Evolutionary conservation across 1,284 basidiomycete genomes (phyloP), one percentile per base, ranked within the genome.

Genomic region (Amylostereum areolatum): DNA sequence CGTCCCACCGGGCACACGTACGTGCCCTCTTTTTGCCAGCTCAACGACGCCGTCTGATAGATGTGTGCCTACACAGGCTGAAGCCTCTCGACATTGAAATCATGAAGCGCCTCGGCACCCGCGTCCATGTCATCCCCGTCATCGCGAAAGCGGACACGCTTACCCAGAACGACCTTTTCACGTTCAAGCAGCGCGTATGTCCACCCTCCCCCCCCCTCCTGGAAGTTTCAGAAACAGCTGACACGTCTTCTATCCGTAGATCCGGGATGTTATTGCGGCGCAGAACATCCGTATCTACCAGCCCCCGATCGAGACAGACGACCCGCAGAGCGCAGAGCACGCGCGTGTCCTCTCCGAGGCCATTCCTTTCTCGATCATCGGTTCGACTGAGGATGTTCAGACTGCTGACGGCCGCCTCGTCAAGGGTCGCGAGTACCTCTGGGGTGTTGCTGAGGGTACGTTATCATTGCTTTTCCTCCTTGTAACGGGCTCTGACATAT

Each of bases 41-140:
- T 12, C 10, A 2, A 4, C n/a, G 25, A 28, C 12, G n/a, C 10
- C 3, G 49, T 43, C 25, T 28, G 44, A 41, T 43, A 47, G 41
- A 47, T 45, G 43, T 29, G 35, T 37, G 12, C 30, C 47, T 10
- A 34, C 8, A 48, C 58, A 94, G 92, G 2, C 74, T 99, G 59
- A 98, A 98, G 73, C 96, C 97, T 36, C 80, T 99, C 47, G 96
- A 99, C 65, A 96, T 99, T 59, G 96, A 98, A 73, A 95, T 95
- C 65, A 98, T 98, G 95, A 97, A 97, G 78, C 86, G 92, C 52
- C 82, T 98, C 33, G 93, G 94, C 24, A 93, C 92, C 41, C 85
- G 94, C 54, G 94, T 97, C 67, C 97, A 98, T 73, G 80, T 98
- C 53, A 97, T 98, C 62, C 95, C 95, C n/a, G 93, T 98, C 60